A percentile compares a stretch with the other conserved stretches of the same genome.
Conservation (phyloP, 1,284 basidiomycete genomes). For the Pascua sp. region DNA sequence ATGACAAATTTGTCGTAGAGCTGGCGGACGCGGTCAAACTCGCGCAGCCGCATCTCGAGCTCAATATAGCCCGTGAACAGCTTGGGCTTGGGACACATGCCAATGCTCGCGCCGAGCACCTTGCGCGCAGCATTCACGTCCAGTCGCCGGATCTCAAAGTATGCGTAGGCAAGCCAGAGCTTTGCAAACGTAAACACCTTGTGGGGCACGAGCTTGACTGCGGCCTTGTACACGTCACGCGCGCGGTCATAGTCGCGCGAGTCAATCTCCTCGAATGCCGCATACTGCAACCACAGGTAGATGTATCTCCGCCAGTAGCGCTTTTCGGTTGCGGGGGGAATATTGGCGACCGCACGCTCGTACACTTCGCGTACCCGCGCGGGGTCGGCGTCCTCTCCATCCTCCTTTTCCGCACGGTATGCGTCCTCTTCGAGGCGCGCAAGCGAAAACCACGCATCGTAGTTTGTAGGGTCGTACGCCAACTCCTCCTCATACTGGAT, state of each 20-base stretch:
- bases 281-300: conserved; percentile 84
- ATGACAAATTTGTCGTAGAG: conserved; percentile 94
- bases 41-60: conserved; percentile 67
- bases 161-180: conserved; percentile 83
- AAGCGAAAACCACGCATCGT: conserved; percentile 98
- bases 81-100: conserved; percentile 92
- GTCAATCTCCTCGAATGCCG: conserved; percentile 95
- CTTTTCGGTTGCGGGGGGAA: conserved; percentile 66
- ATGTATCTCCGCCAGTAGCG: conserved; percentile 91
- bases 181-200: conserved; percentile 97
- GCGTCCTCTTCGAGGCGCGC: conserved; percentile 89
- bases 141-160: conserved; percentile 84
- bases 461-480: conserved; percentile 80
- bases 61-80: conserved; percentile 93
- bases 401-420: conserved; percentile 67
- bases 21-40: conserved; percentile 89
- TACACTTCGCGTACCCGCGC: conserved; percentile 84
- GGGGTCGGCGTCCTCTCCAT: conserved; percentile 60
- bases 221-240: conserved; percentile 89
- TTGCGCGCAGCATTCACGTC: conserved; percentile 83
- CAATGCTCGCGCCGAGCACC: conserved; percentile 83
- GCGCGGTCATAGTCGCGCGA: conserved; percentile 82
- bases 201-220: conserved; percentile 84
- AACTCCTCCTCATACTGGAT: conserved; percentile 98
- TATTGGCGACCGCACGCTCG: conserved; percentile 92